A percentile compares a stretch with the other conserved stretches of the same genome.
phyloP scores from a whole-genome alignment of 345 rosid genomes.

The Bruguiera parviflora region DNA sequence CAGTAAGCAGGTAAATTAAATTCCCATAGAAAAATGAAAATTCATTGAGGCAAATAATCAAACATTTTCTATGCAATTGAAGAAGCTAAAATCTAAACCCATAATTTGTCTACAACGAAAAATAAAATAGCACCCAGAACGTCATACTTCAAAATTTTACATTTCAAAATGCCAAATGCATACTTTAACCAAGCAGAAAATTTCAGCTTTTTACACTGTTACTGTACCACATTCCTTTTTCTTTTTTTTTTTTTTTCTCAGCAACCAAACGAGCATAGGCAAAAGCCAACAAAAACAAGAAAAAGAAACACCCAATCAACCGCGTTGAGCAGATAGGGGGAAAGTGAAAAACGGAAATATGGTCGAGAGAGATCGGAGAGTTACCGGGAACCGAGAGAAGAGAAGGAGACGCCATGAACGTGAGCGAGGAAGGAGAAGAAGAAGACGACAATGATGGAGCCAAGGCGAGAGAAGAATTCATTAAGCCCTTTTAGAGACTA shows the following conservation, averaged over 20 bases:
- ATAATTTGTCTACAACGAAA: background rate
- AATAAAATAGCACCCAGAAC: background rate
- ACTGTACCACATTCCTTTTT: background rate
- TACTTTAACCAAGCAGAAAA: background rate
- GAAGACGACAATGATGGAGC: background rate
- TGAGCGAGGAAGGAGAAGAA: background rate
- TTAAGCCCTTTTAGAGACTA: no score
- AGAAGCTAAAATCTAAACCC: background rate
- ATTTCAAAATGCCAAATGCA: background rate
- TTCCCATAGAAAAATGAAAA: background rate
- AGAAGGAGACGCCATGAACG: conserved; percentile 28
- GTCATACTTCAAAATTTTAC: background rate
- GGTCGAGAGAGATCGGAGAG: background rate
- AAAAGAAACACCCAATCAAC: background rate
- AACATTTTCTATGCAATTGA: background rate
- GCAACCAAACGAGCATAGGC: background rate
- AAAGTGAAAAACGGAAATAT: background rate
- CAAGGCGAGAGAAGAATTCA: no score
- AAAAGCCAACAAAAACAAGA: background rate
- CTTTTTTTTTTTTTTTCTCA: background rate
- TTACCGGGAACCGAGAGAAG: conserved; percentile 31
- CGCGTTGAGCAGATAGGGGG: background rate
- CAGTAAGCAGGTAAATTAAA: no score
- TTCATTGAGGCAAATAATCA: conserved; percentile 1
- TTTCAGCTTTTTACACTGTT: background rate